These are phyloP conservation scores for Botrytis paeoniae DNA, from an alignment of 2,329 filamentous ascomycete genomes.

Conservation along the genomic window DNA sequence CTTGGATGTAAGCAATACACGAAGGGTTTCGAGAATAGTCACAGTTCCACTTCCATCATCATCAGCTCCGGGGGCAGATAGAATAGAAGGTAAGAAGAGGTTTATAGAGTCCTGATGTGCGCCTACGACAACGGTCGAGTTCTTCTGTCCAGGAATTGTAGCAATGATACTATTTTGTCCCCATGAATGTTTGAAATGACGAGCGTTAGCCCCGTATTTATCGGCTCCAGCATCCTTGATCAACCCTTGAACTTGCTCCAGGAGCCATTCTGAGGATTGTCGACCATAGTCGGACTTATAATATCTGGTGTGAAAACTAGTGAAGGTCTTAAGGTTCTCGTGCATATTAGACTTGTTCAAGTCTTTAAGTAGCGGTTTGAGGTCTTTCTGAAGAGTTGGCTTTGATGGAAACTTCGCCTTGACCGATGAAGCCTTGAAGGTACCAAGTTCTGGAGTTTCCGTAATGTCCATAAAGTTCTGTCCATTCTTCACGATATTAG, in stretches of 20 bases:
- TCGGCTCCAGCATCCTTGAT: conserved; percentile 69
- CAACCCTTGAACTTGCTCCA: conserved; percentile 68
- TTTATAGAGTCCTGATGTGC: conserved; percentile 97
- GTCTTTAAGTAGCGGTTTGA: conserved; percentile 63
- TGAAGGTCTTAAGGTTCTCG: conserved; percentile 73
- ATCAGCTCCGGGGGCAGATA: conserved; percentile 88
- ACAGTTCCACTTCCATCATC: conserved; percentile 92
- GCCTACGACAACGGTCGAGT: conserved; percentile 83
- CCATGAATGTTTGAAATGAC: conserved; percentile 80
- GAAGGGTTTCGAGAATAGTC: conserved; percentile 88
- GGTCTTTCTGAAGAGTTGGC: conserved; percentile 60
- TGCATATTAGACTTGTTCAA: conserved; percentile 76
- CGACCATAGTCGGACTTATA: conserved; percentile 76
- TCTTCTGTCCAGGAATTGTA: conserved; percentile 79
- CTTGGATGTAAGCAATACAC: conserved; percentile 71
- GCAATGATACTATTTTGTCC: conserved; percentile 89
- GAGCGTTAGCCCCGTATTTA: conserved; percentile 62
- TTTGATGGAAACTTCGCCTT: conserved; percentile 63
- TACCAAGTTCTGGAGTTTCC: conserved; percentile 63
- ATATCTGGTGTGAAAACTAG: conserved; percentile 77
- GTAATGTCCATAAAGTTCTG: conserved; percentile 95
- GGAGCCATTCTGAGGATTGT: conserved; percentile 85
- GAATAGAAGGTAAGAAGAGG: conserved; percentile 77
- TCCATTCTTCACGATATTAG: conserved; percentile 60
- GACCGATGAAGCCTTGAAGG: conserved; percentile 41